Evolutionary conservation across 441 rosid species (phyloP).

Genomic region (Jatropha podagrica): DNA sequence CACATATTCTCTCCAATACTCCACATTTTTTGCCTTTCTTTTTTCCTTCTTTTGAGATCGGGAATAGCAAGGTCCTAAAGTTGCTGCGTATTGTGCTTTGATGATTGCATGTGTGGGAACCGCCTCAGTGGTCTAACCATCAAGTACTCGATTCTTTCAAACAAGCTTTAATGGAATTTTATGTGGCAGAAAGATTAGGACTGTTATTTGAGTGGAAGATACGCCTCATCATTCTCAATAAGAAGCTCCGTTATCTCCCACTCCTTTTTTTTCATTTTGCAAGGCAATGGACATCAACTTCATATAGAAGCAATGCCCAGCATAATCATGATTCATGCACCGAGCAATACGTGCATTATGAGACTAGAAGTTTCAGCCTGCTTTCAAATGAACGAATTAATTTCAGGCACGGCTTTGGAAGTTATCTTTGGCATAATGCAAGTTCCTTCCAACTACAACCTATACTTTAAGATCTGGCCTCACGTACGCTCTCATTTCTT

Average conservation of each 20-base stretch:
- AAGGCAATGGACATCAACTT: neutral
- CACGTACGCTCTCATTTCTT: too few species aligned
- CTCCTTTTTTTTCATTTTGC: slow-evolving; percentile 4
- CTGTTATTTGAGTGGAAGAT: slow-evolving; percentile 21
- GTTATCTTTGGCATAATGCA: neutral
- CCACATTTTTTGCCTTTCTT: neutral
- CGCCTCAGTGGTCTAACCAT: slow-evolving; percentile 32
- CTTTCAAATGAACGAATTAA: neutral
- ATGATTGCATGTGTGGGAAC: slow-evolving; percentile 31
- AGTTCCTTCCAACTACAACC: too few species aligned
- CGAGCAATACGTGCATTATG: slow-evolving; percentile 7
- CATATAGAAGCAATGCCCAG: neutral
- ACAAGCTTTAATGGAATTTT: slow-evolving; percentile 19
- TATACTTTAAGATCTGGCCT: too few species aligned
- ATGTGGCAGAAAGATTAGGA: slow-evolving; percentile 25
- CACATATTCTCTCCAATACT: neutral
- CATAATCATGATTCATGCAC: slow-evolving; percentile 13
- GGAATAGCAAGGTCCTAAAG: neutral
- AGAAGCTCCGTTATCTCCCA: neutral
- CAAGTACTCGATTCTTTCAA: slow-evolving; percentile 11
- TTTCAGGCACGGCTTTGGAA: neutral
- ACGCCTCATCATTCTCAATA: slow-evolving; percentile 23
- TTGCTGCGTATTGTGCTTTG: slow-evolving; percentile 17
- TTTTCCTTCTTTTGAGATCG: neutral
- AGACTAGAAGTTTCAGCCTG: slow-evolving; percentile 15